Conservation (phyloP, 495 filamentous ascomycete species). For the Viridothelium virens region DNA sequence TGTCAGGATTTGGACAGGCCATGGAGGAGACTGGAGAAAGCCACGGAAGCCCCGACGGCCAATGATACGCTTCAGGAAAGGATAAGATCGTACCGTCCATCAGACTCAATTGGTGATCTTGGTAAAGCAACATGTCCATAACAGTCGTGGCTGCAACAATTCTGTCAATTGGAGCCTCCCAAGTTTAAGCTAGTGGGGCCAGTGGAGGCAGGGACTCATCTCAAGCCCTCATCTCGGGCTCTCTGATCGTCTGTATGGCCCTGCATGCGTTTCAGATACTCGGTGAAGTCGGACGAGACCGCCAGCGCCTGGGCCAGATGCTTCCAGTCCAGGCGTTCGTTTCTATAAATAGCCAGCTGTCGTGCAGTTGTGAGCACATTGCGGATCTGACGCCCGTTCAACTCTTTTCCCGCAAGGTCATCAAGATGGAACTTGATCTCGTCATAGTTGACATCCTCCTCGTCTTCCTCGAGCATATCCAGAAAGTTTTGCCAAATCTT, state of each 20-base stretch:
- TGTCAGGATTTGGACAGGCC: background rate
- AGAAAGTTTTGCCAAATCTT: conserved; percentile 26
- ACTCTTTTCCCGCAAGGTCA: conserved; percentile 9
- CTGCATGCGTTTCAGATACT: background rate
- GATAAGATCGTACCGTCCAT: too few species aligned
- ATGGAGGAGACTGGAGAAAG: background rate
- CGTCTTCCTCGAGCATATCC: conserved; percentile 14
- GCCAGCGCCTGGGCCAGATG: background rate
- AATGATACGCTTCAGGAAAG: background rate
- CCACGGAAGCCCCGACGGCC: background rate
- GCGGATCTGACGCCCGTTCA: conserved; percentile 17
- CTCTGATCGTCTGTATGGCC: conserved; percentile 2
- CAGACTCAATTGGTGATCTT: too few species aligned
- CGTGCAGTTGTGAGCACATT: background rate
- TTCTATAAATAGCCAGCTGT: background rate
- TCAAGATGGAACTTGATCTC: conserved; percentile 12
- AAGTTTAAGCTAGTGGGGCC: too few species aligned
- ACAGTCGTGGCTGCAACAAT: too few species aligned
- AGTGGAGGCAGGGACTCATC: background rate
- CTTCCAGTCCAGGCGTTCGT: background rate
- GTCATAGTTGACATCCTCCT: conserved; percentile 1
- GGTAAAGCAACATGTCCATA: too few species aligned
- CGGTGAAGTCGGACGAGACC: background rate
- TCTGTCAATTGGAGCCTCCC: too few species aligned
- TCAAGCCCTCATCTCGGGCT: background rate